A percentile compares a stretch with the other conserved stretches of the same genome.
phyloP scores from a whole-genome alignment of 345 rosid species.

The Salix purpurea region DNA sequence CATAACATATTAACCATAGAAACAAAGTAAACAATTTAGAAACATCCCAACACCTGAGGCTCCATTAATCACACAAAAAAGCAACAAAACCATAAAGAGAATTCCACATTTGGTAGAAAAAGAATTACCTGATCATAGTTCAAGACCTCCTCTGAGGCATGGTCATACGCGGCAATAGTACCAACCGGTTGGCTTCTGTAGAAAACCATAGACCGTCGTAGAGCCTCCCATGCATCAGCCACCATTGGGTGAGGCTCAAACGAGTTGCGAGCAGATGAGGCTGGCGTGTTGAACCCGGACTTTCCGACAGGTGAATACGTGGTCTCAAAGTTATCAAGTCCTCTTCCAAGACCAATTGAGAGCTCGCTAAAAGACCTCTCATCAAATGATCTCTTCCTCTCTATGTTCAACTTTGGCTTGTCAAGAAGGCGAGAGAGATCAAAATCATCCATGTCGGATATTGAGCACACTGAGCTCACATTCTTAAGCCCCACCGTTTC shows the following conservation, averaged over 20 bases:
- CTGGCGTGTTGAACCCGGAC: constrained; percentile 70
- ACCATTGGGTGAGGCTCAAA: constrained; percentile 96
- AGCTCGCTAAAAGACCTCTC: constrained; percentile 93
- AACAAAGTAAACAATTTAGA: neutral
- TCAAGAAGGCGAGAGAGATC: constrained; percentile 79
- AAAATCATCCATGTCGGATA: constrained; percentile 65
- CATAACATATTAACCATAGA: neutral
- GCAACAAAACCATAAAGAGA: neutral
- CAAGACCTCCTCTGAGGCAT: constrained; percentile 91
- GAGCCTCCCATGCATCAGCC: constrained; percentile 95
- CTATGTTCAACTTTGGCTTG: constrained; percentile 81
- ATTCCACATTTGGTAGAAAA: neutral
- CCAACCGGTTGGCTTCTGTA: constrained; percentile 85
- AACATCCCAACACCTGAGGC: neutral
- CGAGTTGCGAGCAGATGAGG: constrained; percentile 72
- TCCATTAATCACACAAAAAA: neutral
- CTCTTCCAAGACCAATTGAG: constrained; percentile 57
- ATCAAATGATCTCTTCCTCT: constrained; percentile 85
- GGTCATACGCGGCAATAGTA: constrained; percentile 84
- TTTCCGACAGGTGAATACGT: constrained; percentile 17
- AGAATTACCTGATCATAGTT: constrained; percentile 91
- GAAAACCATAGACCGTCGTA: constrained; percentile 69
- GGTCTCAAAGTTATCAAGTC: constrained; percentile 47
- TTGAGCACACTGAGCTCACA: constrained; percentile 74
- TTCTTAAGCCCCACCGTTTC: constrained; percentile 65